Evolutionary conservation across 768 basidiomycete genomes (phyloP).

Genomic region (Astraeus odoratus): DNA sequence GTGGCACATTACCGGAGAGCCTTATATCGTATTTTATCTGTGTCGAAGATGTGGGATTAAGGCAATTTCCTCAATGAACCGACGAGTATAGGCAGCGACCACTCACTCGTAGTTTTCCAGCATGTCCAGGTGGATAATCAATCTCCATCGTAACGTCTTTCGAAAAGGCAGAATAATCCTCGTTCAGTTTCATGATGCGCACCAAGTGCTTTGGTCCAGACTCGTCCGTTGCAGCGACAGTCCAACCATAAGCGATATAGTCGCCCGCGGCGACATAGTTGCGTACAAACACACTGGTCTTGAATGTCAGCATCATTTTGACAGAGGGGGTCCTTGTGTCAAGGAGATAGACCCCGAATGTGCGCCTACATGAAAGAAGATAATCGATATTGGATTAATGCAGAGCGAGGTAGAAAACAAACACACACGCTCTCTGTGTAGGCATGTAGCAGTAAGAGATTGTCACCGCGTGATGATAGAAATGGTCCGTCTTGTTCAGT

Average conservation of each 20-base stretch:
- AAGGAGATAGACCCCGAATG: conserved; percentile 21
- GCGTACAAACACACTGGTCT: conserved; percentile 17
- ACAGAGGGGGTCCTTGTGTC: conserved; percentile 22
- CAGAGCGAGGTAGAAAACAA: background rate
- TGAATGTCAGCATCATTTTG: conserved; percentile 19
- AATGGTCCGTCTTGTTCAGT: conserved; percentile 19
- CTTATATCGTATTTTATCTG: conserved; percentile 26
- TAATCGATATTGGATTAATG: background rate
- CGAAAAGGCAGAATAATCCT: conserved; percentile 17
- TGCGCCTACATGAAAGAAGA: conserved; percentile 8
- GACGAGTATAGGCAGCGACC: background rate
- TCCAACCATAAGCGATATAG: conserved; percentile 21
- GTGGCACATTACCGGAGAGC: conserved; percentile 19
- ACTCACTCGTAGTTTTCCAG: conserved; percentile 21
- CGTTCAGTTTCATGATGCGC: conserved; percentile 24
- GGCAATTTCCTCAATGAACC: background rate
- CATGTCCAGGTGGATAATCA: conserved; percentile 22
- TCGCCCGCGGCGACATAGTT: conserved; percentile 15
- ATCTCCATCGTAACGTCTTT: conserved; percentile 19
- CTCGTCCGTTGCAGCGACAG: conserved; percentile 9
- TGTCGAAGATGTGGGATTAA: background rate
- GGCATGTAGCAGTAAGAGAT: conserved; percentile 23
- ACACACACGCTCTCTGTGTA: conserved; percentile 21
- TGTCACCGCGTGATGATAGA: conserved; percentile 24
- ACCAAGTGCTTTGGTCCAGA: conserved; percentile 21